A percentile compares a stretch with the other conserved stretches of the same genome.
These are phyloP conservation scores for Candida sp. DNA, from an alignment of 1,139 yeast genomes.

Conservation along the genomic window DNA sequence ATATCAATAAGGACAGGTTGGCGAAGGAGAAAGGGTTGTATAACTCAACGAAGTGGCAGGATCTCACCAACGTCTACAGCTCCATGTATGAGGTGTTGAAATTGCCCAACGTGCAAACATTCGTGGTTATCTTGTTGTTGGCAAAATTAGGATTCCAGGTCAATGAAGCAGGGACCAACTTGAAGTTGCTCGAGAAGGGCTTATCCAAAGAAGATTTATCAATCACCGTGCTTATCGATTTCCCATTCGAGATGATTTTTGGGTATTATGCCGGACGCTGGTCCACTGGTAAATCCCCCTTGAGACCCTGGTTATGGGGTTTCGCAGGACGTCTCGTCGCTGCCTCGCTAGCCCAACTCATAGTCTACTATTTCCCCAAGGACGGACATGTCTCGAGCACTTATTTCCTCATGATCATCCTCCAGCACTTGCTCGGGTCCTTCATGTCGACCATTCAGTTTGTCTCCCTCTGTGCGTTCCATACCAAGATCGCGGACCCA, in stretches of 20 bases:
- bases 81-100: conserved; percentile 81
- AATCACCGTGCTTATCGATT: conserved; percentile 89
- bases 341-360: conserved; percentile 75
- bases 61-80: conserved; percentile 57
- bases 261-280: conserved; percentile 97
- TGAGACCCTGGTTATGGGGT: conserved; percentile 90
- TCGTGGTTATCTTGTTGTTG: conserved; percentile 74
- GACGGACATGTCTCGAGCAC: conserved; percentile 45
- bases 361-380: conserved; percentile 75
- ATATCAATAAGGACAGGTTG: conserved; percentile 41
- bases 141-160: conserved; percentile 95
- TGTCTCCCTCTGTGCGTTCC: conserved; percentile 94
- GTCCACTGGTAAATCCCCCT: conserved; percentile 76
- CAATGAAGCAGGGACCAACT: conserved; percentile 94
- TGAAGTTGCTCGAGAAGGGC: conserved; percentile 92
- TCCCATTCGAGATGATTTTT: conserved; percentile 94
- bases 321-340: conserved; percentile 84
- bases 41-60: conserved; percentile 29
- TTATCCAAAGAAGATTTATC: conserved; percentile 93
- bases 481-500: conserved; percentile 95
- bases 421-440: conserved; percentile 84
- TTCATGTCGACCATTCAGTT: conserved; percentile 96
- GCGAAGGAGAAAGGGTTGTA: conserved; percentile 35
- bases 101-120: conserved; percentile 75
- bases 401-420: conserved; percentile 72